phyloP scores from a whole-genome alignment of 2,329 filamentous ascomycete genomes.

The Apiospora hydei region DNA sequence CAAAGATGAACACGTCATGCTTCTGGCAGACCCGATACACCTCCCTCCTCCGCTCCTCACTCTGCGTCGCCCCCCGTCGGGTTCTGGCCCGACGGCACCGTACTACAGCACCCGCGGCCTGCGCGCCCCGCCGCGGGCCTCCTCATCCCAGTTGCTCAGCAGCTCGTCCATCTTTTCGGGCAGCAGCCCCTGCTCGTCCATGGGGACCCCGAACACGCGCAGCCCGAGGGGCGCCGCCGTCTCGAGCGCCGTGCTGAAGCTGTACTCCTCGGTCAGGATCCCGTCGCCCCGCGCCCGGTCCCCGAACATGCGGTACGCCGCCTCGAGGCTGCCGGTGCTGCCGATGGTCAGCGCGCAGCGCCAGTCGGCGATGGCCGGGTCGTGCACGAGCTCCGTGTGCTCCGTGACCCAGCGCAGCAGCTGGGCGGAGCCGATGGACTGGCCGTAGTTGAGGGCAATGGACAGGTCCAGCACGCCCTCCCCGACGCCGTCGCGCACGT shows the following conservation, averaged over 20 bases:
- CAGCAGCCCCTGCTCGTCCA: constrained; percentile 62
- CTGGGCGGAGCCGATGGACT: constrained; percentile 85
- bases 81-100: constrained; percentile 82
- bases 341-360: constrained; percentile 82
- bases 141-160: constrained; percentile 57
- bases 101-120: constrained; percentile 66
- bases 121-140: constrained; percentile 46
- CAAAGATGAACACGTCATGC: constrained; percentile 86
- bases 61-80: constrained; percentile 85
- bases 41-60: constrained; percentile 68
- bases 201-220: constrained; percentile 55
- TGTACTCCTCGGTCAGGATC: constrained; percentile 88
- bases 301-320: constrained; percentile 82
- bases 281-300: constrained; percentile 73
- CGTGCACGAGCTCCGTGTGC: constrained; percentile 90
- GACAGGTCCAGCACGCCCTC: constrained; percentile 72
- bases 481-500: constrained; percentile 56
- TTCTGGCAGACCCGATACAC: constrained; percentile 82
- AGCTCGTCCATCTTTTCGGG: constrained; percentile 60
- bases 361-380: constrained; percentile 92
- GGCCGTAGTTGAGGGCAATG: constrained; percentile 92
- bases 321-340: constrained; percentile 85
- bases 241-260: constrained; percentile 77
- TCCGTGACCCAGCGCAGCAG: constrained; percentile 91
- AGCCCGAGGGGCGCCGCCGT: constrained; percentile 63